Base-by-base conservation (phyloP, 176 grass and related monocot genomes). In the Tuctoria greenei region DNA sequence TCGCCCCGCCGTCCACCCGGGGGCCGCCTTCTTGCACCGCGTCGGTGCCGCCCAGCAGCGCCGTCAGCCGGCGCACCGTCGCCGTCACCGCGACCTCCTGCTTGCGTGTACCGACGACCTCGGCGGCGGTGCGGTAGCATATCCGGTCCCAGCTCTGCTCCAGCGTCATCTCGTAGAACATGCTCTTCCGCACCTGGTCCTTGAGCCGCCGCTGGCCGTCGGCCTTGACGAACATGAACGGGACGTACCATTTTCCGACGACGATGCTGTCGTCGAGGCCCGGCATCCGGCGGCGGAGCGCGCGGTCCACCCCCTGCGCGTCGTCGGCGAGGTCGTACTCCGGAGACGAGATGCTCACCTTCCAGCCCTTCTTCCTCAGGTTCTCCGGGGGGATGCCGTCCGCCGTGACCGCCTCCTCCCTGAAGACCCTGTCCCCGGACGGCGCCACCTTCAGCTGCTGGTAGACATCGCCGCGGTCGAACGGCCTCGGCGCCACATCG, bases 391-490 rank as follows among this genome's bases (percentile, higher is more conserved):
- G 68, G 47, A 79, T 47, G 5, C 81, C 81, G 9, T 88, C 81
- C 0, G 24, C 0, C 15, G 76, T 64, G 2, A 76, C 76, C 0
- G 86, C 44, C 49, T 25, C 64, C 1, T 81, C 76, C 7, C 4
- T 64, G 57, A 81, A 81, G 1, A 28, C 41, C 27, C 10, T 66
- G 6, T 16, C 0, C 0, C 68, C 68, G 16, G 52, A 67, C 43
- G 54, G 72, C 12, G 37, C 66, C 43, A 93, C 47, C 69, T 85
- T 43, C 54, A 90, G 46, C 81, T 90, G 78, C 70, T 93, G 91
- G 84, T 90, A 87, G 13, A 80, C 59, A 54, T 90, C 77, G 54
- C 50, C 44, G n/a, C 34, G 58, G n/a, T 87, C 73, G 16, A 90
- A 90, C 1, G 36, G 14, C 64, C 66, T 76, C 10, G 91, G 81